Conservation (phyloP, 768 basidiomycete species). For the Suillus clintonianus region DNA sequence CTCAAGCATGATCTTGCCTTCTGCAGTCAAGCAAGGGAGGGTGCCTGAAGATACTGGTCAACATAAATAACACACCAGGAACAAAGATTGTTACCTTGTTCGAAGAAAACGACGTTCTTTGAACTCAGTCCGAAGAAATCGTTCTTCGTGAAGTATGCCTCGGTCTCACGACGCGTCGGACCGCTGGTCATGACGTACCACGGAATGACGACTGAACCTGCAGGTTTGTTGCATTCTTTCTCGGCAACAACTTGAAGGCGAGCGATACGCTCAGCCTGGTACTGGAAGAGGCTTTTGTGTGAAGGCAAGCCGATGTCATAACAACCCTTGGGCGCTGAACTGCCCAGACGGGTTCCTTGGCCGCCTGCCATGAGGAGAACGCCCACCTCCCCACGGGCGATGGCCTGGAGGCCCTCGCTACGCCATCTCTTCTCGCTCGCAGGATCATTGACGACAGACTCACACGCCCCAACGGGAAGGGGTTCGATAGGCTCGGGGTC, state of each 20-base stretch:
- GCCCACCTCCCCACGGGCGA: slow-evolving; percentile 83
- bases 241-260: slow-evolving; percentile 80
- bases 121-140: slow-evolving; percentile 79
- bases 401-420: slow-evolving; percentile 75
- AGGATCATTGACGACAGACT: slow-evolving; percentile 55
- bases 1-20: slow-evolving; percentile 92
- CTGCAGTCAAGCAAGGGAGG: slow-evolving; percentile 90
- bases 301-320: slow-evolving; percentile 96
- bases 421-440: slow-evolving; percentile 74
- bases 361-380: slow-evolving; percentile 98
- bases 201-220: slow-evolving; percentile 72
- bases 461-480: slow-evolving; percentile 74
- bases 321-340: slow-evolving; percentile 92
- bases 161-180: slow-evolving; percentile 87
- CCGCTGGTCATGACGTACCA: slow-evolving; percentile 99
- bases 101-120: slow-evolving; percentile 88
- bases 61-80: not conserved
- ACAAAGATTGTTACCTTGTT: slow-evolving; percentile 72
- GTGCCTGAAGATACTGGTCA: slow-evolving; percentile 60
- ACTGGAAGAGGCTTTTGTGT: slow-evolving; percentile 92
- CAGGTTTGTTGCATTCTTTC: slow-evolving; percentile 48
- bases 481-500: slow-evolving; percentile 70
- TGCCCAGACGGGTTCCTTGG: slow-evolving; percentile 93
- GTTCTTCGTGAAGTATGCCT: slow-evolving; percentile 78
- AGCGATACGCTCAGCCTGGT: slow-evolving; percentile 94